Percentiles rank a stretch among this genome's conserved stretches.
These are phyloP conservation scores for Linnemannia hyalina DNA, from an alignment of 192 early-diverging fungal genomes.

Conservation along the genomic window DNA sequence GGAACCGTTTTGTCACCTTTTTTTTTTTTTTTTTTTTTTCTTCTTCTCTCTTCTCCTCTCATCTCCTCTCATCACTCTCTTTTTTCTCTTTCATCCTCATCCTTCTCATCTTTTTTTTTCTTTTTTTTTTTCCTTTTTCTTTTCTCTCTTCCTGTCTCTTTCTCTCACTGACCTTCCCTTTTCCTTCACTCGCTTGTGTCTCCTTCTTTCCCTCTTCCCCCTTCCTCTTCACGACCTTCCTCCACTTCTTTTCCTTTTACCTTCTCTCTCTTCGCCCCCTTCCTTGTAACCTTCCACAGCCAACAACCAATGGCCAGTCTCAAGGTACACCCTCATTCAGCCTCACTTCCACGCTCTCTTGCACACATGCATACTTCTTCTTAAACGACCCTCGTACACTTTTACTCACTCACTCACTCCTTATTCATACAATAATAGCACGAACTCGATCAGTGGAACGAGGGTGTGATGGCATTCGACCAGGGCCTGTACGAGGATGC, in stretches of 20 bases:
- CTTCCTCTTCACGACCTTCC: not conserved
- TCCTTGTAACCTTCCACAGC: not conserved
- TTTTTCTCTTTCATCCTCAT: not conserved
- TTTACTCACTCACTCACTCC: not conserved
- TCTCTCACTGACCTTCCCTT: not conserved
- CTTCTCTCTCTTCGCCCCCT: not conserved
- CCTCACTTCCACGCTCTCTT: not conserved
- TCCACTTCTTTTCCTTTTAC: not conserved
- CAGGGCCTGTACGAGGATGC: constrained; percentile 77
- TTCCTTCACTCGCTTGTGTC: not conserved
- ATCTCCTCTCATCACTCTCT: not conserved
- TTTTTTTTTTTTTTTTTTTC: not conserved
- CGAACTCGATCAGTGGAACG: constrained; percentile 59
- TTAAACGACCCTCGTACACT: not conserved
- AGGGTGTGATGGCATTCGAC: constrained; percentile 84
- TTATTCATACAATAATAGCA: constrained; percentile 22
- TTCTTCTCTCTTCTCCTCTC: too few species aligned
- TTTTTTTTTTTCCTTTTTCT: not conserved
- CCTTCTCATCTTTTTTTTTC: not conserved
- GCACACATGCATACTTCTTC: not conserved
- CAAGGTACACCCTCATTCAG: constrained; percentile 22
- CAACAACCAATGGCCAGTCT: constrained; percentile 31
- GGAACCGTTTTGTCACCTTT: not conserved
- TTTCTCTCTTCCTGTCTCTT: not conserved
- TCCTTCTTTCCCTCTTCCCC: not conserved